Evolutionary conservation across 2,329 filamentous ascomycete species (phyloP).

Genomic region (Xylariaceae sp.): DNA sequence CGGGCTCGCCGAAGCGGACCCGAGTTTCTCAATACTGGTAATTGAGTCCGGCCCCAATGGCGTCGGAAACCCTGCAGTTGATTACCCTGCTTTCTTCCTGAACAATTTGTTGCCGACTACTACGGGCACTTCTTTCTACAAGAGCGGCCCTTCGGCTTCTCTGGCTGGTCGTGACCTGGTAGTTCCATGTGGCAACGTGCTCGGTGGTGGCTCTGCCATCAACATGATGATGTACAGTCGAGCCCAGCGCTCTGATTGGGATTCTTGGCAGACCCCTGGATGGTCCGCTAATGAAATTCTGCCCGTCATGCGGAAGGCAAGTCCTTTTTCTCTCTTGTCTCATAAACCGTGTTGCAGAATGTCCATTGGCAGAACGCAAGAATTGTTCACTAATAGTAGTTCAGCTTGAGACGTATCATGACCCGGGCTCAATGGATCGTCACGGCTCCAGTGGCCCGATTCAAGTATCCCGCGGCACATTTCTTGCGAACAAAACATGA

Average conservation of each 20-base stretch:
- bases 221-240: conserved; percentile 40
- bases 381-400: no score
- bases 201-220: conserved; percentile 50
- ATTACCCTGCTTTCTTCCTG: conserved; percentile 6
- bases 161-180: conserved; percentile 6
- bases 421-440: conserved; percentile 34
- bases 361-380: no score
- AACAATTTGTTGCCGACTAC: conserved; percentile 6
- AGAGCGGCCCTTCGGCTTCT: background rate
- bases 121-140: conserved; percentile 5
- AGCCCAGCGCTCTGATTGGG: conserved; percentile 27
- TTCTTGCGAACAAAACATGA: conserved; percentile 30
- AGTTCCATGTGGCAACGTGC: conserved; percentile 30
- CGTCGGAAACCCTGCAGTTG: conserved; percentile 3
- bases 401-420: conserved; percentile 53
- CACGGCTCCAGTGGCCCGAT: conserved; percentile 55
- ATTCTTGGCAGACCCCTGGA: conserved; percentile 22
- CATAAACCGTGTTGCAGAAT: no score
- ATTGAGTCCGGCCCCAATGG: conserved; percentile 14
- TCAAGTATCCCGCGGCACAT: conserved; percentile 48
- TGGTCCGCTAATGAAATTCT: conserved; percentile 24
- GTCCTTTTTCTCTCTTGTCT: background rate
- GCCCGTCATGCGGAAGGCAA: conserved; percentile 31
- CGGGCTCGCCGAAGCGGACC: conserved; percentile 16
- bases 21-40: conserved; percentile 11